Evolutionary conservation across 2,329 filamentous ascomycete genomes (phyloP).

Genomic region (Aspergillus alliaceus): DNA sequence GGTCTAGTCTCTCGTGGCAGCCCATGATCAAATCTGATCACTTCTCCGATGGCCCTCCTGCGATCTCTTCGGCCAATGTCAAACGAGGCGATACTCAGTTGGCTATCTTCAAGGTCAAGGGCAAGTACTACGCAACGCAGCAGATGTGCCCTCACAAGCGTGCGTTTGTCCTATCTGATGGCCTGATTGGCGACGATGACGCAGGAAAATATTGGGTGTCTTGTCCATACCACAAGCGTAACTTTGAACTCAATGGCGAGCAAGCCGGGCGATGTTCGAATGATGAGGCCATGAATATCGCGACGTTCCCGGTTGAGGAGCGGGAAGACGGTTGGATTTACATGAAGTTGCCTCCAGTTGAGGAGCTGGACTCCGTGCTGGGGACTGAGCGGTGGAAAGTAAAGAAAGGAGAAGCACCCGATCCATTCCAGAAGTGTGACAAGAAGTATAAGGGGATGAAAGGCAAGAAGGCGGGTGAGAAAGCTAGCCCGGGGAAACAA

Average conservation of each 20-base stretch:
- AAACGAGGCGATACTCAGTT: slow-evolving; percentile 88
- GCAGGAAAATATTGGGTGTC: slow-evolving; percentile 75
- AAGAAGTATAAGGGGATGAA: slow-evolving; percentile 56
- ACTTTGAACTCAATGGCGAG: slow-evolving; percentile 71
- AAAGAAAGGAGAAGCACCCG: slow-evolving; percentile 64
- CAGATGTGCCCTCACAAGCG: slow-evolving; percentile 96
- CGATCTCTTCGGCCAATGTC: slow-evolving; percentile 68
- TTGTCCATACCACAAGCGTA: slow-evolving; percentile 87
- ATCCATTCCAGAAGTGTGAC: slow-evolving; percentile 59
- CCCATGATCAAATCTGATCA: slow-evolving; percentile 70
- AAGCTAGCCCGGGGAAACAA: slow-evolving; percentile 16
- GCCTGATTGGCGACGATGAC: slow-evolving; percentile 67
- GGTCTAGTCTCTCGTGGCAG: slow-evolving; percentile 73
- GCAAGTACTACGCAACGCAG: slow-evolving; percentile 80
- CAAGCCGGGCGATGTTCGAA: slow-evolving; percentile 71
- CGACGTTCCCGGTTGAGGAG: slow-evolving; percentile 76
- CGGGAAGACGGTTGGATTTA: slow-evolving; percentile 76
- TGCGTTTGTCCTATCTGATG: slow-evolving; percentile 84
- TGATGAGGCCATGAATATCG: slow-evolving; percentile 74
- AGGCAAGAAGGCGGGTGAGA: slow-evolving; percentile 49
- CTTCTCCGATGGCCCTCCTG: slow-evolving; percentile 69
- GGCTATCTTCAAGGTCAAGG: slow-evolving; percentile 79
- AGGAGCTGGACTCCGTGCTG: slow-evolving; percentile 75
- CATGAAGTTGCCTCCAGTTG: slow-evolving; percentile 74
- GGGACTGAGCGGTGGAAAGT: slow-evolving; percentile 80